These are phyloP conservation scores for Trametes villosa DNA, from an alignment of 768 basidiomycete genomes.

Conservation along the genomic window DNA sequence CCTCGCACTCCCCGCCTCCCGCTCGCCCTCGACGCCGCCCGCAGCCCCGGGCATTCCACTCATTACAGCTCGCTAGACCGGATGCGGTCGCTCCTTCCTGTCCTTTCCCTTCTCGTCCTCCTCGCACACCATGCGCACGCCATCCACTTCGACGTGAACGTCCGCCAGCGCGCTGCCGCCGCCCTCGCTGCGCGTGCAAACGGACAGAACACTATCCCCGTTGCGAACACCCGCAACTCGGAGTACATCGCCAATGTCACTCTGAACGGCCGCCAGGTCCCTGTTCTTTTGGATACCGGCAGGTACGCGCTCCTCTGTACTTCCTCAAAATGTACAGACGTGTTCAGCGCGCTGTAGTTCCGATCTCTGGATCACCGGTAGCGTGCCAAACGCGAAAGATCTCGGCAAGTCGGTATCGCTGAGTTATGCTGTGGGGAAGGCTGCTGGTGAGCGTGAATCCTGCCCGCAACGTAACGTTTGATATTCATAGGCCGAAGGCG, in stretches of 20 bases:
- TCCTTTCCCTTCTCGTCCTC: slow-evolving; percentile 26
- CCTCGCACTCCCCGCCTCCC: not conserved
- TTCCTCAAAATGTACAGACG: not conserved
- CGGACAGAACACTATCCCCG: slow-evolving; percentile 33
- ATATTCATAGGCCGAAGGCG: slow-evolving; percentile 41
- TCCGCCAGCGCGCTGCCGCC: slow-evolving; percentile 24
- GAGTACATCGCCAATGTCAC: slow-evolving; percentile 77
- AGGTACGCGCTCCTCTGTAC: slow-evolving; percentile 48
- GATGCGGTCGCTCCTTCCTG: slow-evolving; percentile 28
- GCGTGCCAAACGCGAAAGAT: slow-evolving; percentile 54
- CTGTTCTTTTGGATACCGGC: slow-evolving; percentile 77
- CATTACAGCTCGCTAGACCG: slow-evolving; percentile 24
- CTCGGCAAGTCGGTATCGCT: slow-evolving; percentile 60
- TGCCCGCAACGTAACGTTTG: no score
- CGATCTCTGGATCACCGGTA: slow-evolving; percentile 71
- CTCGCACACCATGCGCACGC: slow-evolving; percentile 32
- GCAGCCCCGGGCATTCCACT: slow-evolving; percentile 22
- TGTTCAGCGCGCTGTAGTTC: slow-evolving; percentile 49
- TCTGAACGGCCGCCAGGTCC: slow-evolving; percentile 58
- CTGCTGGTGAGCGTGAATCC: slow-evolving; percentile 48
- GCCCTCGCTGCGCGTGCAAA: slow-evolving; percentile 21
- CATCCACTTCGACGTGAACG: slow-evolving; percentile 37
- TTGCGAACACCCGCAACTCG: slow-evolving; percentile 70
- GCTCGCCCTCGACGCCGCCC: slow-evolving; percentile 8
- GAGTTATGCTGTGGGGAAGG: slow-evolving; percentile 71